Evolutionary conservation across 1,284 basidiomycete genomes (phyloP).

Genomic region (Heterobasidion irregulare): DNA sequence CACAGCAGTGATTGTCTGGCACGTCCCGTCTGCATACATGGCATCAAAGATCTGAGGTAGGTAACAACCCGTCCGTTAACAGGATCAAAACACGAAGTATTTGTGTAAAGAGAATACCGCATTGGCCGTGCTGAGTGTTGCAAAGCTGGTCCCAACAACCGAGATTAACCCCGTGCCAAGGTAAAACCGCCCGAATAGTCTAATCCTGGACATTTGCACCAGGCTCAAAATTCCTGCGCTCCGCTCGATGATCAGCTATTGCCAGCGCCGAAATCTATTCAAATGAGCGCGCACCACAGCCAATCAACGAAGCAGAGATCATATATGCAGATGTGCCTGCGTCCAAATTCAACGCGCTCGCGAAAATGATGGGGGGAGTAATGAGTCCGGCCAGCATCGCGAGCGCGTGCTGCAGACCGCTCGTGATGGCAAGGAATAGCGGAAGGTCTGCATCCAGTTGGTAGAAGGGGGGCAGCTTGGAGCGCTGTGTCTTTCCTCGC

Average conservation of each 20-base stretch:
- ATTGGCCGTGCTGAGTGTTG: constrained; percentile 70
- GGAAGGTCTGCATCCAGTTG: constrained; percentile 64
- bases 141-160: constrained; percentile 83
- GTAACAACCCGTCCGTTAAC: neutral
- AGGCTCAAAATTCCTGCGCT: constrained; percentile 59
- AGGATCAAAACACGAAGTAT: neutral
- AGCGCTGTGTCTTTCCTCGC: constrained; percentile 10
- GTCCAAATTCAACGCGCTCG: constrained; percentile 52
- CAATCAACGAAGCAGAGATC: constrained; percentile 76
- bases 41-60: constrained; percentile 47
- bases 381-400: constrained; percentile 74
- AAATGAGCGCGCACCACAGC: constrained; percentile 43
- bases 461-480: constrained; percentile 58
- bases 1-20: constrained; percentile 46
- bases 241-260: neutral
- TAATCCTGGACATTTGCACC: constrained; percentile 67
- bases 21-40: constrained; percentile 76
- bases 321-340: constrained; percentile 60
- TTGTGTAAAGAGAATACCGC: constrained; percentile 33
- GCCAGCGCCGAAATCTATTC: neutral
- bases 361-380: constrained; percentile 70
- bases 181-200: constrained; percentile 52
- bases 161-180: constrained; percentile 75
- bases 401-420: constrained; percentile 71
- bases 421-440: constrained; percentile 56